Evolutionary conservation across 495 filamentous ascomycete genomes (phyloP).

Genomic region (Penicillium bialowiezense): DNA sequence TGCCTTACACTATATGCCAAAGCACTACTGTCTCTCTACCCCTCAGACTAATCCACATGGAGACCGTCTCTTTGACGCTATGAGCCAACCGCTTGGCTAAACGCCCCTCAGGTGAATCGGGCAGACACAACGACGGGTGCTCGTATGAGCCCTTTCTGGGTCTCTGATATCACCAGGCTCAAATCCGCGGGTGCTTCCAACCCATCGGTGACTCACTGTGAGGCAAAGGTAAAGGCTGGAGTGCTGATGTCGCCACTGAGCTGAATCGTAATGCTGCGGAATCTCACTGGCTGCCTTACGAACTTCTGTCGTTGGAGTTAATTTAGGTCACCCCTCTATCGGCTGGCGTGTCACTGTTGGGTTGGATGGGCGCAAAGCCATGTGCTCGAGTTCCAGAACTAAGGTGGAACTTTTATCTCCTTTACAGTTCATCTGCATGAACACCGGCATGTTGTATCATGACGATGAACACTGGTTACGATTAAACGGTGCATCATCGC

Average conservation of each 20-base stretch:
- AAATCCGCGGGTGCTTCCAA: not conserved
- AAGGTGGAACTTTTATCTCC: slow-evolving; percentile 12
- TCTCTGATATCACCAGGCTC: slow-evolving; percentile 6
- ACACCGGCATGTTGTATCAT: slow-evolving; percentile 13
- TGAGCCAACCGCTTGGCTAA: slow-evolving; percentile 13
- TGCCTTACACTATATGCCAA: not conserved
- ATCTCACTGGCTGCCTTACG: slow-evolving; percentile 8
- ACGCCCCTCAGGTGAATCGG: slow-evolving; percentile 15
- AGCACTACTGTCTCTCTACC: slow-evolving; percentile 12
- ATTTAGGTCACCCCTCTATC: slow-evolving; percentile 8
- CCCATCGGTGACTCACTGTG: not conserved
- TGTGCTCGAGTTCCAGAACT: slow-evolving; percentile 27
- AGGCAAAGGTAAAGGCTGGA: not conserved
- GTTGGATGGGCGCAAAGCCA: slow-evolving; percentile 23
- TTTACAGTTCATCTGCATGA: slow-evolving; percentile 25
- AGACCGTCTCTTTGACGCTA: slow-evolving; percentile 15
- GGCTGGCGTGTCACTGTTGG: slow-evolving; percentile 19
- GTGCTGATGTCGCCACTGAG: slow-evolving; percentile 1
- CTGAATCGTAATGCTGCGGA: not conserved
- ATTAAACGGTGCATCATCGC: not conserved
- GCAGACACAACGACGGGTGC: slow-evolving; percentile 22
- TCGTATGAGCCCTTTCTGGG: slow-evolving; percentile 8
- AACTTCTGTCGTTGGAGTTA: not conserved
- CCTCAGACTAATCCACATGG: slow-evolving; percentile 31
- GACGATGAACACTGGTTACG: not conserved